Base-by-base conservation (phyloP, 768 basidiomycete species). In the Serendipita indica region DNA sequence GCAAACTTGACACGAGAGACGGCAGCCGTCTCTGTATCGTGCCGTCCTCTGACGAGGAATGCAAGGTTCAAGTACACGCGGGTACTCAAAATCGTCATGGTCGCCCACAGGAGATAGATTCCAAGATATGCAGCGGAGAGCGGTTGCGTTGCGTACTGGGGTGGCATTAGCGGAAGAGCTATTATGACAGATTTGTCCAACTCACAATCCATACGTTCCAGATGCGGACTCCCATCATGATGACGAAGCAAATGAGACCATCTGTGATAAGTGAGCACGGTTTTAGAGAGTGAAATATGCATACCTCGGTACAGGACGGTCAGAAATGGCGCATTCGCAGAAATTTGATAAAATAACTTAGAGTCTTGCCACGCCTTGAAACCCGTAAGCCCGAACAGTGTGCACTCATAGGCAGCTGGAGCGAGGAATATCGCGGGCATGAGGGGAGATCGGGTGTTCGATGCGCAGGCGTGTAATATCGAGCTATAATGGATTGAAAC, bases 131-230 rank as follows among this genome's bases (percentile, higher is more conserved):
- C 49, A 28, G 49, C 20, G 16, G 49, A n/a, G 20, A 54, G n/a
- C 30, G 49, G 49, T n/a, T 18, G 49, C 5, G 22, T 27, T 10
- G 49, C 49, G 22, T 54, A 54, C 49, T 54, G 22, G 32, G n/a
- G n/a, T n/a, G n/a, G n/a, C n/a, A n/a, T n/a, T n/a, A n/a, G n/a
- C 28, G 28, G 45, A 49, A 14, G 18, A 49, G 45, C 45, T 22
- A 49, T 10, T 10, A 10, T 49, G n/a, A n/a, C n/a, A n/a, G n/a
- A n/a, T n/a, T n/a, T 25, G 27, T n/a, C 41, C 18, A 43, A 43
- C 41, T n/a, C 27, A 43, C 41, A 43, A 43, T 43, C 41, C 41
- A 43, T n/a, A n/a, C 18, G 27, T 43, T 43, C 41, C 41, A 43
- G 18, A 43, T 43, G n/a, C 41, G 41, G n/a, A 43, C 18, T n/a